Evolutionary conservation across 495 filamentous ascomycete species (phyloP), one percentile per base, ranked within the genome.

Genomic region (Neurospora sp.): DNA sequence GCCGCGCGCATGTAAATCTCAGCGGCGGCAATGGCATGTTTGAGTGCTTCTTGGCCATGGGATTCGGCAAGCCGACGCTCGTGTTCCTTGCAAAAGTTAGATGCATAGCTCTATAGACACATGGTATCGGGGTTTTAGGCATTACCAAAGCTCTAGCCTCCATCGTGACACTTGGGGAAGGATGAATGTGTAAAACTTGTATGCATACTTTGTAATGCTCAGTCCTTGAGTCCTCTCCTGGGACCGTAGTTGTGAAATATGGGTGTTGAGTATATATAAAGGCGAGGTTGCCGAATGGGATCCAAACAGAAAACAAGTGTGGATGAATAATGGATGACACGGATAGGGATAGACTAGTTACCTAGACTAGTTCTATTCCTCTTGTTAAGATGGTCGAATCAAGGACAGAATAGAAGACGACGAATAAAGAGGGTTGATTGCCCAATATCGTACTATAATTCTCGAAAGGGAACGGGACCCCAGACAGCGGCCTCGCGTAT

Each of bases 1-100:
- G 91, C 79, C 2, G 91, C 92, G 77, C 88, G 88, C 89, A 97
- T 93, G 73, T 93, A 93, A 61, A 91, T 81, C 76, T 97, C 92
- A 18, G 88, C 89, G 35, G 92, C 91, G 73, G 87, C 82, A 78
- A 96, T 92, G 71, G 92, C 90, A 74, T 89, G 87, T 44, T 90
- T 81, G 68, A 97, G 84, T 22, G 94, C 94, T 42, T 89, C 86
- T 70, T 89, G 88, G 68, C 87, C 90, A 38, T 80, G 80, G 22
- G 89, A 84, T 35, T 73, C 78, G 44, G 83, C 83, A 70, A 93
- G 81, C 72, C 83, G 84, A 39, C 80, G 82, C 80, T 93, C 90
- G 73, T 86, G 87, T 83, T 85, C 87, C 91, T 94, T 81, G 71
- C 61, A 22, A 27, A 27, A 31, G 59, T 77, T 20, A 77, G 73